Evolutionary conservation across 768 basidiomycete species (phyloP), one percentile per base, ranked within the genome.

Genomic region (Leucogyrophana mollusca): DNA sequence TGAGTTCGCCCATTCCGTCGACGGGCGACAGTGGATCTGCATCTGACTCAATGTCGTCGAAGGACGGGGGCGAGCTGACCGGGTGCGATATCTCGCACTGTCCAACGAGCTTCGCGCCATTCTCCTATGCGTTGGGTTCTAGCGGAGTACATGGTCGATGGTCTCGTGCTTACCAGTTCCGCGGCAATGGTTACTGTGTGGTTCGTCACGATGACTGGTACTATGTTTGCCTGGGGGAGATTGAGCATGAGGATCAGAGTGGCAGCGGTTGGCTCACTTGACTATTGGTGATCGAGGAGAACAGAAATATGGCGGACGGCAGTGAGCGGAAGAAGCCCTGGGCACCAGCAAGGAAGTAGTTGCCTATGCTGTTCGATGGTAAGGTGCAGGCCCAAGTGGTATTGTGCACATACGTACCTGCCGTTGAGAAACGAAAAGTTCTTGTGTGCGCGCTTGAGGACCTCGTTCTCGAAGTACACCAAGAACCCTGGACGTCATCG

Each of bases 11-110:
- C 60, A 83, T 70, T 25, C 75, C 82, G 51, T 85, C 82, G 4
- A 73, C 58, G 33, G 78, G 76, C 20, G 78, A 79, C 45, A 63
- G 55, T 21, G 68, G 61, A 30, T 73, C 73, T 16, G 69, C 61
- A 20, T 67, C 62, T 25, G 59, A 59, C 43, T 65, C 57, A 27
- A 63, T 53, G 39, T 63, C 59, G 24, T 48, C 52, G 34, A 70
- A 57, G 24, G 61, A 53, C 40, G 64, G 35, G 20, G 52, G 43
- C 21, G 59, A 62, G 21, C 65, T 49, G 32, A 87, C 78, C 4
- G 93, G 93, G 63, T 95, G 93, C 3, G 92, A 94, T 54, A 95
- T 94, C 57, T 92, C 87, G 61, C 92, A 95, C 67, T 96, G 94
- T 13, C 94, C 94, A 34, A 94, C 83, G 34, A 97, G 78, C 40